phyloP scores from a whole-genome alignment of 345 rosid genomes.

The Populus davidiana region DNA sequence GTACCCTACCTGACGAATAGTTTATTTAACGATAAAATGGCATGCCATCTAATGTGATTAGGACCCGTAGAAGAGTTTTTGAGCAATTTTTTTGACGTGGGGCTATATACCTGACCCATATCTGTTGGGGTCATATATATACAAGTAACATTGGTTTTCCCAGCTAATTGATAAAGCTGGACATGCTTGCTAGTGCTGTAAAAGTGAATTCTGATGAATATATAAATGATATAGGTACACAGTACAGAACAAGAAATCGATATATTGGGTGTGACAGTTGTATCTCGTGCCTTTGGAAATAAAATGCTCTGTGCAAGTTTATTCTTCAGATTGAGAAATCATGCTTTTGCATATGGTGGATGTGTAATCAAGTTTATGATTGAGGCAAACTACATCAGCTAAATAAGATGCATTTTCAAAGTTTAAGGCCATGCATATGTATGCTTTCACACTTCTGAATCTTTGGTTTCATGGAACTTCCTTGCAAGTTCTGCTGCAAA shows the following conservation, averaged over 20 bases:
- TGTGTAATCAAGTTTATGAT: too few species aligned
- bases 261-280: neutral
- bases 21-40: neutral
- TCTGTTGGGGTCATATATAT: neutral
- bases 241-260: neutral
- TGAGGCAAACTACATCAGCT: too few species aligned
- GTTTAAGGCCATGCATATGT: too few species aligned
- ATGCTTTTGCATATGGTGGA: too few species aligned
- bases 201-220: neutral
- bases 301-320: neutral
- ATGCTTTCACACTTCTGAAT: neutral
- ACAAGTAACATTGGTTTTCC: too few species aligned
- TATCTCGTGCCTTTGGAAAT: neutral
- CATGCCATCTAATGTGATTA: neutral
- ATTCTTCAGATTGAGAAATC: neutral
- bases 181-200: neutral
- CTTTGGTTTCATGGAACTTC: neutral
- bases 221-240: neutral
- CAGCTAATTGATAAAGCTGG: neutral
- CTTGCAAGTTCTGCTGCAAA: slow-evolving; percentile 3
- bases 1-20: neutral
- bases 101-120: neutral
- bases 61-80: neutral
- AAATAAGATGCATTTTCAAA: too few species aligned
- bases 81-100: neutral